Evolutionary conservation across 164 flowering plant genomes (phyloP), one percentile per base, ranked within the genome.

Genomic region (Warburgia ugandensis): DNA sequence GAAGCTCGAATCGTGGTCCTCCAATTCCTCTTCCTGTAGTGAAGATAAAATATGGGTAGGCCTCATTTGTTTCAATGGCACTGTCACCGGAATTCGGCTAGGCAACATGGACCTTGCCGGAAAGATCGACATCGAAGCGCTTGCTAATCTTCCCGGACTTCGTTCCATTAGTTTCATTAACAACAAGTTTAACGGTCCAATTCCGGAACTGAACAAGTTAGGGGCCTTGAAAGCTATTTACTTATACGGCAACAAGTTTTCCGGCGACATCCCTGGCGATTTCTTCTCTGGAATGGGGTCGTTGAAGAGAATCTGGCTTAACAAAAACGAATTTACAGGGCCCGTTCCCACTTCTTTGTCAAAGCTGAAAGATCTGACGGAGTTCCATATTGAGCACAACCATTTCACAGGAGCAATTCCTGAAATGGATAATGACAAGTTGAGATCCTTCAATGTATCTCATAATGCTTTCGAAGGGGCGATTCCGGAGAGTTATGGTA

Each of bases 351-450:
- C 54, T 0, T 88, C 96, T 0, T 14, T 92, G 5, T 30, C 54
- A 3, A 17, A 66, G 8, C 46, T 82, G 1, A 42, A 55, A 0
- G 50, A 60, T 45, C 64, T 86, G 16, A 58, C 42, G 5, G 86
- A 80, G 42, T 31, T 92, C 2, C 83, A 71, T 47, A 62, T 88
- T 0, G 86, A 92, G 21, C 36, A 54, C 37, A 92, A 92, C 44
- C 61, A 66, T 10, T 86, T 94, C 54, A 65, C 80, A 0, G 97
- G 99, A 4, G 8, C 20, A 0, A 73, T 88, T 45, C 95, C 94
- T 0, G 17, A 48, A 0, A 16, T 83, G 13, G 23, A 28, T 3
- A 68, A 76, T 8, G 4, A 56, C 0, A 0, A 58, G 0, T 13
- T 86, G 6, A 50, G 8, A 0, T 60, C 67, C 0, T 25, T 83